Evolutionary conservation across 805 yeast species (phyloP).

Genomic region (Teunomyces panamensis): DNA sequence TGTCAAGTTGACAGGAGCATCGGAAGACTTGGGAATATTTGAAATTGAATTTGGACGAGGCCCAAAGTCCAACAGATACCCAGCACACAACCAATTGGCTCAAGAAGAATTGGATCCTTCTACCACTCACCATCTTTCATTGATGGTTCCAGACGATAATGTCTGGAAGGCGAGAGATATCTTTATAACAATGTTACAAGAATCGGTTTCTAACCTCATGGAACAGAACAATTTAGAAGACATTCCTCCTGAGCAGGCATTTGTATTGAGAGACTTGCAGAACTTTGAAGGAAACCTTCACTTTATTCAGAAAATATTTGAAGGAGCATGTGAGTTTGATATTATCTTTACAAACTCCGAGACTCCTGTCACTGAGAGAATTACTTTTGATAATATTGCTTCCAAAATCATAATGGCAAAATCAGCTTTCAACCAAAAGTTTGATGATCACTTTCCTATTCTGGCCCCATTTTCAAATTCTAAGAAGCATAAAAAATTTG

Average conservation of each 20-base stretch:
- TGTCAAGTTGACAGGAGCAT: slow-evolving; percentile 40
- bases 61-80: slow-evolving; percentile 44
- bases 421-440: slow-evolving; percentile 49
- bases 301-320: slow-evolving; percentile 69
- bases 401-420: slow-evolving; percentile 30
- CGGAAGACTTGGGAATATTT: slow-evolving; percentile 69
- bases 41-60: slow-evolving; percentile 58
- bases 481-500: slow-evolving; percentile 51
- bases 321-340: slow-evolving; percentile 75
- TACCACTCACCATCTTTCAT: slow-evolving; percentile 61
- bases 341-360: slow-evolving; percentile 53
- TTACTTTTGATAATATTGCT: slow-evolving; percentile 36
- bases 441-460: slow-evolving; percentile 48
- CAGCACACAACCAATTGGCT: slow-evolving; percentile 23
- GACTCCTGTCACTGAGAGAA: slow-evolving; percentile 35
- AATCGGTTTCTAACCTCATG: slow-evolving; percentile 53
- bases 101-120: slow-evolving; percentile 53
- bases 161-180: slow-evolving; percentile 80
- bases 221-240: slow-evolving; percentile 20
- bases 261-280: slow-evolving; percentile 56
- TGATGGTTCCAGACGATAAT: slow-evolving; percentile 67
- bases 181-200: slow-evolving; percentile 65
- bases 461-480: slow-evolving; percentile 50
- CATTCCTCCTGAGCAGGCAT: slow-evolving; percentile 48
- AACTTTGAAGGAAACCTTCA: slow-evolving; percentile 74